Evolutionary conservation across 2,329 filamentous ascomycete genomes (phyloP).

Genomic region (Talaromyces verruculosus): DNA sequence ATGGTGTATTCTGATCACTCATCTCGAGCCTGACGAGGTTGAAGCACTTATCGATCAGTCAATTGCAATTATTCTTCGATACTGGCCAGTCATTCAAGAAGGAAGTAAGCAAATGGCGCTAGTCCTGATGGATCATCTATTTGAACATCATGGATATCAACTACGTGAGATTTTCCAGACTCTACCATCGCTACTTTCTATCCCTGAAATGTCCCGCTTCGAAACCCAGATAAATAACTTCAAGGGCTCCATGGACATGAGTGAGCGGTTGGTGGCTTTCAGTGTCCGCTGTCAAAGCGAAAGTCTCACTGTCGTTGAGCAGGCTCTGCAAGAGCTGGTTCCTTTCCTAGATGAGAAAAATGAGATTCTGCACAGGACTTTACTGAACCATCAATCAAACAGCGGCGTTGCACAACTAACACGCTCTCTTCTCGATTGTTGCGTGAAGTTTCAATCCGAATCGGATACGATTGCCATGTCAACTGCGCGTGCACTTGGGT

Average conservation of each 20-base stretch:
- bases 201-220: conserved; percentile 67
- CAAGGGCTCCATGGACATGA: conserved; percentile 64
- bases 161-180: conserved; percentile 68
- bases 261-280: conserved; percentile 69
- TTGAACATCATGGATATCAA: conserved; percentile 61
- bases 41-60: conserved; percentile 81
- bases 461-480: conserved; percentile 68
- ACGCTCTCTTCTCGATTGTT: conserved; percentile 80
- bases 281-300: conserved; percentile 75
- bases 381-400: conserved; percentile 80
- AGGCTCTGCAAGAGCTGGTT: conserved; percentile 75
- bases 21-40: conserved; percentile 75
- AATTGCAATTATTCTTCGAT: conserved; percentile 78
- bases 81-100: conserved; percentile 70
- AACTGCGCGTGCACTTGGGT: conserved; percentile 78
- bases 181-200: conserved; percentile 73
- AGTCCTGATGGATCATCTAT: conserved; percentile 63
- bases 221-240: conserved; percentile 65
- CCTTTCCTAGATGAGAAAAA: conserved; percentile 72
- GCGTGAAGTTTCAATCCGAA: conserved; percentile 71
- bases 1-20: conserved; percentile 76
- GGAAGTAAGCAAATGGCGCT: conserved; percentile 61
- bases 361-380: conserved; percentile 73
- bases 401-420: conserved; percentile 69
- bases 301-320: conserved; percentile 78